A percentile compares a stretch with the other conserved stretches of the same genome.
Conservation (phyloP, 2,329 filamentous ascomycete genomes). For the Colletotrichum sublineola region DNA sequence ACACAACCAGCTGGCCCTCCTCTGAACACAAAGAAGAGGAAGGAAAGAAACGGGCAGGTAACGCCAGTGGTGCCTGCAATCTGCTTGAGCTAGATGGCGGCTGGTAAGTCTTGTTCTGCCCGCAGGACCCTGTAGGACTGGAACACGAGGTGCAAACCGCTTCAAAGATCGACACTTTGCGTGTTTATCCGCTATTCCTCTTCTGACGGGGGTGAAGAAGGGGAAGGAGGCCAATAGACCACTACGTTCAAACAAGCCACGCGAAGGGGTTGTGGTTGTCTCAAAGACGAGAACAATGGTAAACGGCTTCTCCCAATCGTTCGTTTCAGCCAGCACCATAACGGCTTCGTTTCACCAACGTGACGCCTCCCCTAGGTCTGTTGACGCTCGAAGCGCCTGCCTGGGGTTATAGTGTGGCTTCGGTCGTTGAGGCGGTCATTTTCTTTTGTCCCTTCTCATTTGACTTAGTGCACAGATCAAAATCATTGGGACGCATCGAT, state of each 20-base stretch:
- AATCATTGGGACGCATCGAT: neutral
- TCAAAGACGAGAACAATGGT: conserved; percentile 18
- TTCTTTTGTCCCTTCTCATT: neutral
- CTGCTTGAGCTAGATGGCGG: conserved; percentile 2
- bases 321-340: no score
- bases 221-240: conserved; percentile 5
- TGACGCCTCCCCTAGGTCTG: neutral
- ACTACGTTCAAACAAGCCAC: conserved; percentile 3
- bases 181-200: neutral
- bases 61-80: neutral
- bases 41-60: conserved; percentile 3
- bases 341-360: conserved; percentile 7
- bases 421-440: neutral
- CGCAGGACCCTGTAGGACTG: conserved; percentile 5
- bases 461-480: neutral
- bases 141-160: conserved; percentile 4
- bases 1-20: neutral
- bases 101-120: conserved; percentile 12
- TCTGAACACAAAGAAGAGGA: conserved; percentile 10
- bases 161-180: neutral
- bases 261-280: neutral
- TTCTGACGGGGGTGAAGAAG: neutral
- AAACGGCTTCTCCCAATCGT: neutral
- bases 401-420: conserved; percentile 13
- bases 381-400: neutral